Evolutionary conservation across 148 eudicot genomes (phyloP), one percentile per base, ranked within the genome.

Genomic region (Polygonum aviculare): DNA sequence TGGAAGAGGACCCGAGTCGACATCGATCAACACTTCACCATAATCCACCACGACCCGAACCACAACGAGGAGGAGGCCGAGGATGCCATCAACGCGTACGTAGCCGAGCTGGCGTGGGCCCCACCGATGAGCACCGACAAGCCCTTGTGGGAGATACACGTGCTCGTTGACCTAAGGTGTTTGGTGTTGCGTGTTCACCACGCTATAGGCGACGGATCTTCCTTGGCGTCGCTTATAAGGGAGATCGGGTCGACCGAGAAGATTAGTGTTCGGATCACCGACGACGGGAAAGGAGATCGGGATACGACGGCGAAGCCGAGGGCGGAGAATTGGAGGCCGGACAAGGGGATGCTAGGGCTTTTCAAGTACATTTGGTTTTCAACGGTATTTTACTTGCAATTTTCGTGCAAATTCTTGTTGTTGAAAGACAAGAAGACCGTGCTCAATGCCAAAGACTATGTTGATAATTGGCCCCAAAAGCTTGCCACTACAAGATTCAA

Each of bases 61-160:
- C 36, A 0, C 36, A 10, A 60, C 18, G 67, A 60, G 15, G 14
- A 10, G 11, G 67, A 60, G 35, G 12, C 11, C 5, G 90, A 87
- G 3, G 85, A 81, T 10, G 80, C 80, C 5, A 60, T 86, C 51
- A 88, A 88, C 79, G 82, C 65, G 0, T 90, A 81, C 69, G 10
- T 85, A 8, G 89, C 87, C 4, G 91, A 84, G 51, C 81, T 91
- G 10, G 72, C 97, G 3, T 81, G 85, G 0, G 85, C 90, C 18
- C 74, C 85, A 16, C 93, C 91, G 26, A 79, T 91, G 77, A 72
- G 74, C 62, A 22, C 82, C 38, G 86, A 83, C 11, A 91, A 88
- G 70, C 97, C 97, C 9, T 75, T 91, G 5, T 91, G 97, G 97
- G 97, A 91, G 77, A 21, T 89, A 0, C 97, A 91, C 65, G 7